Evolutionary conservation across 2,329 filamentous ascomycete species (phyloP).

Genomic region (Penicillium brevicompactum): DNA sequence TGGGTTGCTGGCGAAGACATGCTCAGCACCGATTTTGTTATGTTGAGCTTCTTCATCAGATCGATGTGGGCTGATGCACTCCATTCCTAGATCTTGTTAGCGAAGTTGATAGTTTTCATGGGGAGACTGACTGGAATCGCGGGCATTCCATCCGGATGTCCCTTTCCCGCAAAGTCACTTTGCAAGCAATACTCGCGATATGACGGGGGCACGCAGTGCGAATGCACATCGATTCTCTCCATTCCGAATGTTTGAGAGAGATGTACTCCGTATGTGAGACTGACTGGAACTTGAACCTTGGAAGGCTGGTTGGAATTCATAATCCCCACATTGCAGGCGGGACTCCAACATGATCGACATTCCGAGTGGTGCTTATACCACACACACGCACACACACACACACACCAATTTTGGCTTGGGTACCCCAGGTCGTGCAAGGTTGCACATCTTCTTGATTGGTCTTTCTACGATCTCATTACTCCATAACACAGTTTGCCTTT

Average conservation of each 20-base stretch:
- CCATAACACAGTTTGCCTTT: no score
- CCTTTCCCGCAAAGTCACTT: constrained; percentile 22
- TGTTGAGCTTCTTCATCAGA: constrained; percentile 54
- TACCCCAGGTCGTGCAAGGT: not conserved
- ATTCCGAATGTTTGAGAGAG: not conserved
- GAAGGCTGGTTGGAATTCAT: not conserved
- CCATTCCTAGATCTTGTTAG: constrained; percentile 43
- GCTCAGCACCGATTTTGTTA: constrained; percentile 57
- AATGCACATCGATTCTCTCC: constrained; percentile 22
- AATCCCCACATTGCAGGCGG: not conserved
- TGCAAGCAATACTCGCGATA: constrained; percentile 24
- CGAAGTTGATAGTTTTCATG: not conserved
- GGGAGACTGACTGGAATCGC: constrained; percentile 17
- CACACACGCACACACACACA: not conserved
- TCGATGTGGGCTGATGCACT: constrained; percentile 48
- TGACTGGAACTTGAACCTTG: not conserved
- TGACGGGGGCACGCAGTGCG: constrained; percentile 18
- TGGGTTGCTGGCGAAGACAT: constrained; percentile 58
- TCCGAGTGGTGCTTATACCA: not conserved
- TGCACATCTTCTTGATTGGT: not conserved
- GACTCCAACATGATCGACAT: not conserved
- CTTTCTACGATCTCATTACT: not conserved
- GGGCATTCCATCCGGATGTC: constrained; percentile 25
- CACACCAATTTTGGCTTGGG: not conserved
- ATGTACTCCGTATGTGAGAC: not conserved